Evolutionary conservation across 2,329 filamentous ascomycete genomes (phyloP), one percentile per base, ranked within the genome.

Genomic region (Alternaria angustiovoidea): DNA sequence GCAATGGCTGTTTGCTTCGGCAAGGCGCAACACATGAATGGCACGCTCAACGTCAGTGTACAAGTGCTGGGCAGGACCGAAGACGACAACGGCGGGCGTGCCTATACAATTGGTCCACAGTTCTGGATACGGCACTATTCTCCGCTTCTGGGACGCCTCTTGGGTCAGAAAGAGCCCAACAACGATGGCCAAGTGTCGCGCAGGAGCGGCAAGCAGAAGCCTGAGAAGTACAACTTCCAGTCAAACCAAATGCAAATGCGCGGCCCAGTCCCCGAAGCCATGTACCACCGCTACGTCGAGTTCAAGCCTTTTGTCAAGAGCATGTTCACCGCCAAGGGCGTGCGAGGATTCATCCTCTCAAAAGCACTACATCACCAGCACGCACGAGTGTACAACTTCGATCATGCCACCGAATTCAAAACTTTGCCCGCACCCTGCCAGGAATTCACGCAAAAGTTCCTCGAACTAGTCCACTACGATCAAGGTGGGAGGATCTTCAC

Each of bases 251-350:
- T 97, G 72, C 94, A 97, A 76, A 85, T 98, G 7, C 84, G 86
- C 46, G 94, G 94, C 0, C 94, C 94, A 0, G 90, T 95, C 0
- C 94, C 94, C 0, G 82, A 87, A 2, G 83, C 88, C 63, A 83
- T 98, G 34, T 97, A 97, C 77, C 94, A 97, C 76, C 91, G 93
- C 67, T 98, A 91, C 73, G 94, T 97, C 58, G 94, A 96, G 76
- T 97, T 97, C 79, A 91, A 89, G 57, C 93, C 94, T 26, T 92
- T 97, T 72, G 91, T 98, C 55, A 92, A 91, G 51, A 87, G 89
- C 65, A 96, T 97, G 89, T 98, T 97, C 79, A 90, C 89, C 1
- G 87, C 88, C 9, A 87, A 87, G 28, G 94, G 93, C 53, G 71
- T 97, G 4, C 86, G 91, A 49, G 94, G 94, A 18, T 89, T 88